Base-by-base conservation (phyloP, 1,139 yeast species). In the Pneumocystis sp. region DNA sequence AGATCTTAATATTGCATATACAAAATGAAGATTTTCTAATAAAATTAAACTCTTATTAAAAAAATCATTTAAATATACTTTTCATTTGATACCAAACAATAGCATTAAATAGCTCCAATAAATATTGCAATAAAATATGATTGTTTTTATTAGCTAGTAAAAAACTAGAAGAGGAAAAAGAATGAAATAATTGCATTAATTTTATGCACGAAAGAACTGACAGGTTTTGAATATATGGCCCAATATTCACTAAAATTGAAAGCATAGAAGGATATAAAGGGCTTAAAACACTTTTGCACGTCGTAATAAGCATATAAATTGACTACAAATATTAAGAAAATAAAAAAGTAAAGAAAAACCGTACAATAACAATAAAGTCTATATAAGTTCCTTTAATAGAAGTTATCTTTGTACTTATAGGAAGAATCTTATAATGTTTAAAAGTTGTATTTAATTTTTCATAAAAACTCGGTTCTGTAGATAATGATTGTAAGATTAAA, bases 161-260 rank as follows among this genome's bases (percentile, higher is more conserved):
- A 67, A 81, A 80, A 1, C 74, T 70, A 34, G 77, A 74, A 7
- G 78, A 71, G 0, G 86, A 78, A 64, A 83, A 77, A 63, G 77
- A 77, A 1, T 73, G 70, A 19, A 88, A 73, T 42, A 87, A 73
- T 68, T 85, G 86, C 34, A 84, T 76, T 25, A 90, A 70, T 1
- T 84, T 73, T 12, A 81, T 78, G 35, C 87, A 80, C 0, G 91
- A 82, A 19, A 80, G 78, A 69, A 86, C 86, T 10, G 90, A 83
- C 31, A 76, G 70, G 62, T 72, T 70, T 21, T 69, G 65, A 12
- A 74, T 67, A 64, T 72, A 73, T 1, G 76, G 77, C 7, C 78
- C 73, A 29, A 76, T 68, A 66, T 76, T 76, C 66, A 70, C 72
- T 31, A 76, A 69, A 45, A 74, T 71, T 59, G 73, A 74, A 62